A percentile compares a stretch with the other conserved stretches of the same genome.
These are phyloP conservation scores for Glaciozyma martinii DNA, from an alignment of 768 basidiomycete genomes.

Conservation along the genomic window DNA sequence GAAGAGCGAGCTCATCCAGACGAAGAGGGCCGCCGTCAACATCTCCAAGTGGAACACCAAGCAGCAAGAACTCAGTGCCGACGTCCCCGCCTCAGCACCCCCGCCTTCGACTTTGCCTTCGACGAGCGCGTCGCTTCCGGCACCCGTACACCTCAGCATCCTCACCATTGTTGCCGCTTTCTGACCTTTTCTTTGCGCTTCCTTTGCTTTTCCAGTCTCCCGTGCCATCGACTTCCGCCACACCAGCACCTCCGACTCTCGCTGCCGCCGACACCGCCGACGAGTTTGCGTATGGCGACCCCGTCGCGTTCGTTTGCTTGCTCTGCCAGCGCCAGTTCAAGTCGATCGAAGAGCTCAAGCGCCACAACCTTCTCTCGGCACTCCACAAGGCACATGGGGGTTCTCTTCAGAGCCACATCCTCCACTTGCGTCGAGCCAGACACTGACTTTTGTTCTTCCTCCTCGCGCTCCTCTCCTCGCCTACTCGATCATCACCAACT, in stretches of 20 bases:
- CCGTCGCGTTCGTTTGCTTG: slow-evolving; percentile 64
- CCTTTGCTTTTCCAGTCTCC: neutral
- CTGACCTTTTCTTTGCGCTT: slow-evolving; percentile 1
- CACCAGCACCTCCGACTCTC: neutral
- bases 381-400: slow-evolving; percentile 73
- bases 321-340: slow-evolving; percentile 94
- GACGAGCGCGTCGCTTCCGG: neutral
- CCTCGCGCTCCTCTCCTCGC: slow-evolving; percentile 2
- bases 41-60: slow-evolving; percentile 97
- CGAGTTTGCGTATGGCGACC: slow-evolving; percentile 74
- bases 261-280: neutral
- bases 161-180: slow-evolving; percentile 8
- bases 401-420: slow-evolving; percentile 27
- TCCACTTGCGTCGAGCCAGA: neutral
- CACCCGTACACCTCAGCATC: slow-evolving; percentile 16
- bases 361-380: slow-evolving; percentile 88
- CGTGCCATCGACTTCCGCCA: neutral
- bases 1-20: slow-evolving; percentile 21
- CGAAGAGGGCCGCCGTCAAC: slow-evolving; percentile 65
- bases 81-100: neutral
- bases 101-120: slow-evolving; percentile 1
- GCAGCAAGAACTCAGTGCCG: slow-evolving; percentile 64
- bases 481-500: slow-evolving; percentile 22
- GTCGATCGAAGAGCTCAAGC: slow-evolving; percentile 66
- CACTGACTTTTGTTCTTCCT: slow-evolving; percentile 30